phyloP scores from a whole-genome alignment of 202 grass and related monocot species.

The Eragrostis tef region DNA sequence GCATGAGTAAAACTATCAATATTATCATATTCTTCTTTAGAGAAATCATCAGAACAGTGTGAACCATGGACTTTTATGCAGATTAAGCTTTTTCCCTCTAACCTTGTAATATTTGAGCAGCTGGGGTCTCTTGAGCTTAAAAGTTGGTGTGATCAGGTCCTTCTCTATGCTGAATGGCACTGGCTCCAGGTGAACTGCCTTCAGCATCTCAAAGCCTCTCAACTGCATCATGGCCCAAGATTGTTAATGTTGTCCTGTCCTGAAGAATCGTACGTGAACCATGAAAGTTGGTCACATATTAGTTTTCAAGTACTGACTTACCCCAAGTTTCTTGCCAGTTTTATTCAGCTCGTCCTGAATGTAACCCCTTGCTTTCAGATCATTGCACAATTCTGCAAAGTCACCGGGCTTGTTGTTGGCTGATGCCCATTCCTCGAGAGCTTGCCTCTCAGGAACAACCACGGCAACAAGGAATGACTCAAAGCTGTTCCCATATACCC shows the following conservation, averaged over 20 bases:
- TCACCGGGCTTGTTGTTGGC: constrained; percentile 52
- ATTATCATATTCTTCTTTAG: not conserved
- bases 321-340: constrained; percentile 67
- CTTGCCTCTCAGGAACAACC: constrained; percentile 81
- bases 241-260: not conserved
- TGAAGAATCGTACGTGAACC: not conserved
- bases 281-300: not conserved
- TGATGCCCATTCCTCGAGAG: constrained; percentile 74
- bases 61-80: not conserved
- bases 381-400: constrained; percentile 66
- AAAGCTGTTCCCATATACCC: constrained; percentile 96
- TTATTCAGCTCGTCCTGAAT: constrained; percentile 78
- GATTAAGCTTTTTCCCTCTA: not conserved
- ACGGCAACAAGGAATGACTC: constrained; percentile 88
- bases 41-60: not conserved
- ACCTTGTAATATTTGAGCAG: constrained; percentile 92
- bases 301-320: constrained; percentile 18
- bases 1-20: constrained; percentile 5
- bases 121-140: constrained; percentile 91
- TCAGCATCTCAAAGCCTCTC: constrained; percentile 94
- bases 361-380: constrained; percentile 68
- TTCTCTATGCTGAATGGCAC: constrained; percentile 86
- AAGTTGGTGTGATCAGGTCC: constrained; percentile 88
- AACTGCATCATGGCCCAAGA: constrained; percentile 56
- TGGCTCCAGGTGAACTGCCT: constrained; percentile 72